Conservation (phyloP, 306 rosid species). For the Pachyrhizus erosus region DNA sequence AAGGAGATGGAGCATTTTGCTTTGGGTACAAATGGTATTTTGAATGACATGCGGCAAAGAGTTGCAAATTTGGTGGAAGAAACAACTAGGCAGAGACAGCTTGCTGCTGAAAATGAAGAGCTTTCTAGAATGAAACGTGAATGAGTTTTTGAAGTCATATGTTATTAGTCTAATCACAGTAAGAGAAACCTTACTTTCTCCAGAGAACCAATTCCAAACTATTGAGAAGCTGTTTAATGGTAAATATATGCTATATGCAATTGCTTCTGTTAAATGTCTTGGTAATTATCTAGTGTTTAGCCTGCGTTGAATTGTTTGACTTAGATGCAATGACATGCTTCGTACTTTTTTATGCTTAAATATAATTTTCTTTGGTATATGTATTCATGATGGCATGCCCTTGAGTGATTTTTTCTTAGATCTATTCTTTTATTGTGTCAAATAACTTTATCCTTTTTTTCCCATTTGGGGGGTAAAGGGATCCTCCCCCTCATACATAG, state of each 20-base stretch:
- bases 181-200: conserved; percentile 86
- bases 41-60: conserved; percentile 86
- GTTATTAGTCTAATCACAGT: conserved; percentile 91
- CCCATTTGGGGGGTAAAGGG: not conserved
- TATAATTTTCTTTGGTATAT: conserved; percentile 6
- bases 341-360: conserved; percentile 18
- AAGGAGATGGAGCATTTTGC: conserved; percentile 91
- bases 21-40: conserved; percentile 69
- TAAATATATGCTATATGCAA: conserved; percentile 45
- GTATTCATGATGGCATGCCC: conserved; percentile 1
- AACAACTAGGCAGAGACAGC: conserved; percentile 84
- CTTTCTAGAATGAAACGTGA: conserved; percentile 82
- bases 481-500: not conserved
- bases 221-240: conserved; percentile 88
- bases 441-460: conserved; percentile 15
- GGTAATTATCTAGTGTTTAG: conserved; percentile 9
- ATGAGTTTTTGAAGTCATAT: conserved; percentile 83
- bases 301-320: conserved; percentile 27
- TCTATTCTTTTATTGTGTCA: conserved; percentile 2
- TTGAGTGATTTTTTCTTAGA: conserved; percentile 19
- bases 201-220: conserved; percentile 91
- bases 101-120: conserved; percentile 86
- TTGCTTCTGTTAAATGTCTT: not conserved
- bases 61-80: conserved; percentile 92
- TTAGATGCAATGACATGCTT: conserved; percentile 21